Evolutionary conservation across 2,329 filamentous ascomycete genomes (phyloP), one percentile per base, ranked within the genome.

Genomic region (Penicillium brasilianum): DNA sequence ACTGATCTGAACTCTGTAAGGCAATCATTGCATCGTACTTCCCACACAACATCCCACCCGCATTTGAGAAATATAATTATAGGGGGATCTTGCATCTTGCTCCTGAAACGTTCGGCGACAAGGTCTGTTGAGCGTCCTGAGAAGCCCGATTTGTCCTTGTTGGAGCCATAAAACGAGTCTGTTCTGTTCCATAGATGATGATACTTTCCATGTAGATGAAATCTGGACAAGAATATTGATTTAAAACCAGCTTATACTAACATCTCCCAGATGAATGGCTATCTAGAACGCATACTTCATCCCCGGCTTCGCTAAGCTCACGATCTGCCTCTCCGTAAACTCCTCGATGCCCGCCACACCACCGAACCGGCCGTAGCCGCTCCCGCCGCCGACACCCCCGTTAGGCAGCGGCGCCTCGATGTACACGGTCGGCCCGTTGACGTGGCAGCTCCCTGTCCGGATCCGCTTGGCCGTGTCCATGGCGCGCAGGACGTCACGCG

Each of bases 401-500:
- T 81, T 78, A 0, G 79, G 77, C 41, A 81, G 66, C n/a, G 76
- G 72, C 13, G 72, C 65, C 66, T 82, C 79, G n/a, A 80, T 77
- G 60, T 81, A 79, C 7, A 80, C 71, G 1, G 79, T 78, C 66
- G 80, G 78, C 55, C 75, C 76, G 55, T 82, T 82, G 60, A 82
- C 74, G 59, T 81, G 78, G 30, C 78, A 79, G 39, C 75, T 78
- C 13, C 60, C 57, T 18, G 57, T 55, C 32, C 57, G 56, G 30
- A 62, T 60, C 32, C 36, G 41, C 48, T 56, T 49, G 30, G 60
- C 51, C 30, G 43, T 25, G 36, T 59, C 60, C 60, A 62, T 59
- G 34, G 51, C 57, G 9, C 43, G 30, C 39, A 59, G 57, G 34
- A 57, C 46, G 20, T 62, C 60, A 13, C 32, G 49, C 28, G 57